A percentile compares a stretch with the other conserved stretches of the same genome.
phyloP scores from a whole-genome alignment of 2,329 filamentous ascomycete genomes.

The Graphilbum ipis-grandicollis region DNA sequence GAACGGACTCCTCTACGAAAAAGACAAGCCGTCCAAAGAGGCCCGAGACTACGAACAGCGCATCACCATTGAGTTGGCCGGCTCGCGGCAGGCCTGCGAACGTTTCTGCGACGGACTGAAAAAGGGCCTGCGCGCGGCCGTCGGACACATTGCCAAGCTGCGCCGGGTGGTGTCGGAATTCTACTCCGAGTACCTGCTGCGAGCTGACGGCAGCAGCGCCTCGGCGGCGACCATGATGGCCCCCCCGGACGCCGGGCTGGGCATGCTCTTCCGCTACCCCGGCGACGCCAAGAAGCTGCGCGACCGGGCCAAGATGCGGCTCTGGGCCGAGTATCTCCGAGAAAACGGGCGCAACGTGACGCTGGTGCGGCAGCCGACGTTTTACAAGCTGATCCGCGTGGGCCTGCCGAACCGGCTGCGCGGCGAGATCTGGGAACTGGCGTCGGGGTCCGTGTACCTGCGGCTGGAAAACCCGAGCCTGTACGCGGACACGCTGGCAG shows the following conservation, averaged over 20 bases:
- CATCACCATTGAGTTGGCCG: slow-evolving; percentile 80
- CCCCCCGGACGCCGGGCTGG: slow-evolving; percentile 82
- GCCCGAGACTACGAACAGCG: slow-evolving; percentile 50
- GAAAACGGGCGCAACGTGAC: slow-evolving; percentile 92
- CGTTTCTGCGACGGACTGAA: slow-evolving; percentile 93
- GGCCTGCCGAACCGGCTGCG: slow-evolving; percentile 83
- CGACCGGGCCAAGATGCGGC: slow-evolving; percentile 88
- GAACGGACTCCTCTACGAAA: slow-evolving; percentile 53
- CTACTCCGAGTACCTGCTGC: slow-evolving; percentile 75
- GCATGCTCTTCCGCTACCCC: slow-evolving; percentile 84
- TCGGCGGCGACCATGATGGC: slow-evolving; percentile 36
- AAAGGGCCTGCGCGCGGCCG: slow-evolving; percentile 68
- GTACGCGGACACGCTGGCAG: slow-evolving; percentile 68
- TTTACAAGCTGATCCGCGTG: slow-evolving; percentile 92
- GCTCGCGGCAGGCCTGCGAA: slow-evolving; percentile 77
- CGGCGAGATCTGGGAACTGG: slow-evolving; percentile 91
- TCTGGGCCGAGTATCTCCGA: slow-evolving; percentile 92
- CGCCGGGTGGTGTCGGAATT: slow-evolving; percentile 66
- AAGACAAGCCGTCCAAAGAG: slow-evolving; percentile 18
- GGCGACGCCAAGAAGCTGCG: slow-evolving; percentile 87
- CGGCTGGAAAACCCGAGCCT: slow-evolving; percentile 71
- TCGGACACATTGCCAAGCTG: slow-evolving; percentile 75
- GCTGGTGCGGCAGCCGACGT: slow-evolving; percentile 85
- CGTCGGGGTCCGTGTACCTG: slow-evolving; percentile 78
- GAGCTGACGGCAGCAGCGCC: slow-evolving; percentile 45